Base-by-base conservation (phyloP, 2,329 filamentous ascomycete genomes). In the Xenoacremonium recifei region DNA sequence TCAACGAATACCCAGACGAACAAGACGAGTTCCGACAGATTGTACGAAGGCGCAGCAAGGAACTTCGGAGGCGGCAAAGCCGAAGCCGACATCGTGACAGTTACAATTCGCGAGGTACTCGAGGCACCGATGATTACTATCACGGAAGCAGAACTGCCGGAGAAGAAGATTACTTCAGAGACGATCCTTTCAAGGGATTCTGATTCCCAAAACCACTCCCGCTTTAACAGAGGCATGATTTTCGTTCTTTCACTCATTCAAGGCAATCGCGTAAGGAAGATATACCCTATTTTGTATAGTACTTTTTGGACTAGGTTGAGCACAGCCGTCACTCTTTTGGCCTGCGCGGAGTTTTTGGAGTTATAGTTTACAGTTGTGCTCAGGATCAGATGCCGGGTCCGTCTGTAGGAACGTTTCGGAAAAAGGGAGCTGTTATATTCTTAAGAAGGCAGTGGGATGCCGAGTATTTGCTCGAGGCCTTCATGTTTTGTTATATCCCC, bases 131-230 rank as follows among this genome's bases (percentile, higher is more conserved):
- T 21, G 75, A 77, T 32, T 70, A 65, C 44, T 72, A 73, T 48
- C 58, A 67, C 4, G 72, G 71, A 16, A 76, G 70, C 40, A 67
- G 68, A 43, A 71, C 67, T 6, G 63, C 67, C 9, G 65, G 68
- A 13, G 76, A 81, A 46, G 79, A 83, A 43, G 78, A 83, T 42
- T 79, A 71, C 53, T 72, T 73, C 57, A 67, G 74, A 27, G 76
- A 82, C 18, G 80, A 85, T 48, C 80, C 80, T 2, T 84, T 84
- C 51, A 73, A 70, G 51, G 79, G 79, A 4, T 84, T 84, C 52
- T 84, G 58, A 11, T 15, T 15, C n/a, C 29, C 9, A 27, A 13
- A 13, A 27, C 9, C n/a, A n/a, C n/a, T n/a, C n/a, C n/a, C 13
- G 23, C 9, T 27, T 31, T 15, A 31, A 31, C 6, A 31, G 29